Conservation (phyloP, 2,329 filamentous ascomycete genomes). For the Alternaria brassicicola region DNA sequence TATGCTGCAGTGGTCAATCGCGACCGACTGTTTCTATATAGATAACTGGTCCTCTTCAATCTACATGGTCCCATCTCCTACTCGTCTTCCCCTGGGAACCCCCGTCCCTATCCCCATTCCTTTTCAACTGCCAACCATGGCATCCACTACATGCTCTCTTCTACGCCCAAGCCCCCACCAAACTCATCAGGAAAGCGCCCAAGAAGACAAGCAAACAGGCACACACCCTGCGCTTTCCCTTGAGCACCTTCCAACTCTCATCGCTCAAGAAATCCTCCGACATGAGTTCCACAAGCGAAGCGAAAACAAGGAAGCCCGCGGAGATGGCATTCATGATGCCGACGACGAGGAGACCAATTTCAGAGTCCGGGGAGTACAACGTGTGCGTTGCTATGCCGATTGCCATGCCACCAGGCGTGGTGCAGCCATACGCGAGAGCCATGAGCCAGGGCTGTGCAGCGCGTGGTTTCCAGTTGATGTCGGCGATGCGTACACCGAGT, state of each 20-base stretch:
- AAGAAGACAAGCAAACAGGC: conserved; percentile 69
- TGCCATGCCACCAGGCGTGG: conserved; percentile 80
- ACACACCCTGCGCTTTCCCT: conserved; percentile 65
- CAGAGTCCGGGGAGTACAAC: conserved; percentile 78
- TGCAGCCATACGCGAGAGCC: conserved; percentile 74
- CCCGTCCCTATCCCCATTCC: neutral
- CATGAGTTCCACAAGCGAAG: conserved; percentile 81
- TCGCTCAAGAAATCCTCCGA: conserved; percentile 83
- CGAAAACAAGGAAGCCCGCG: conserved; percentile 79
- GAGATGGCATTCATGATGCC: conserved; percentile 89
- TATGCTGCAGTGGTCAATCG: neutral
- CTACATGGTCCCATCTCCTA: neutral
- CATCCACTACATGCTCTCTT: neutral
- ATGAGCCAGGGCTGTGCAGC: conserved; percentile 66
- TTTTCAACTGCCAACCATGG: neutral
- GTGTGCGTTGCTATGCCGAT: conserved; percentile 79
- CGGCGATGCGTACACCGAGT: conserved; percentile 82
- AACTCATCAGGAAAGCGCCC: conserved; percentile 72
- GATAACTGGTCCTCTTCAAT: neutral
- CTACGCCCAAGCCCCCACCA: conserved; percentile 74
- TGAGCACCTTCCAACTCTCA: conserved; percentile 72
- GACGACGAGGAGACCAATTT: conserved; percentile 78
- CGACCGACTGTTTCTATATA: neutral
- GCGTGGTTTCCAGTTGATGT: conserved; percentile 61
- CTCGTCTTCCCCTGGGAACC: neutral